Evolutionary conservation across 2,329 filamentous ascomycete genomes (phyloP).

Genomic region (Ophiostoma sp.): DNA sequence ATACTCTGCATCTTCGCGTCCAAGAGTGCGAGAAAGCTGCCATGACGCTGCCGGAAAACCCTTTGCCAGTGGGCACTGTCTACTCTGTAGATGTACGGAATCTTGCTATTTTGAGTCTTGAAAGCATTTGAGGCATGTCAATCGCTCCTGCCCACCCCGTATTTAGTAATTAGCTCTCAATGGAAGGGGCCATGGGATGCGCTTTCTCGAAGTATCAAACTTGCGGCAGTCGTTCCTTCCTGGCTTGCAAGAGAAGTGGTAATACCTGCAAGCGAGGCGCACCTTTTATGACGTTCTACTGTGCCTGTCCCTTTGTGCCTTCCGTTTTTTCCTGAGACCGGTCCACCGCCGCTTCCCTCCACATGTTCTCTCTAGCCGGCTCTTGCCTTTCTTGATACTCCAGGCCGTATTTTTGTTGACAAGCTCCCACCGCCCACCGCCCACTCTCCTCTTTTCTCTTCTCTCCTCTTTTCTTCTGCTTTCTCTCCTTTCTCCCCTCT

Average conservation of each 20-base stretch:
- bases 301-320: background rate
- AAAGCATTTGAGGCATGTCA: background rate
- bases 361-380: background rate
- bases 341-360: constrained; percentile 9
- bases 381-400: constrained; percentile 1
- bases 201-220: background rate
- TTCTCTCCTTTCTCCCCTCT: background rate
- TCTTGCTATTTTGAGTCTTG: background rate
- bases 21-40: background rate
- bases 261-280: background rate
- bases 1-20: background rate
- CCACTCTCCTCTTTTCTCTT: background rate
- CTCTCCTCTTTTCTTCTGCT: background rate
- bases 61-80: constrained; percentile 1
- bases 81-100: too few species aligned
- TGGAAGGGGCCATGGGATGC: background rate
- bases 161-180: background rate
- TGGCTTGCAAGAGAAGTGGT: background rate
- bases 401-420: constrained; percentile 15
- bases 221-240: background rate
- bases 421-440: background rate
- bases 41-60: background rate
- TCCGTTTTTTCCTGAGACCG: background rate
- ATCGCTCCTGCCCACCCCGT: background rate
- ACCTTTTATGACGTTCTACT: background rate